Conservation (phyloP, 192 early-diverging fungal species). For the Coemansia sp. region DNA sequence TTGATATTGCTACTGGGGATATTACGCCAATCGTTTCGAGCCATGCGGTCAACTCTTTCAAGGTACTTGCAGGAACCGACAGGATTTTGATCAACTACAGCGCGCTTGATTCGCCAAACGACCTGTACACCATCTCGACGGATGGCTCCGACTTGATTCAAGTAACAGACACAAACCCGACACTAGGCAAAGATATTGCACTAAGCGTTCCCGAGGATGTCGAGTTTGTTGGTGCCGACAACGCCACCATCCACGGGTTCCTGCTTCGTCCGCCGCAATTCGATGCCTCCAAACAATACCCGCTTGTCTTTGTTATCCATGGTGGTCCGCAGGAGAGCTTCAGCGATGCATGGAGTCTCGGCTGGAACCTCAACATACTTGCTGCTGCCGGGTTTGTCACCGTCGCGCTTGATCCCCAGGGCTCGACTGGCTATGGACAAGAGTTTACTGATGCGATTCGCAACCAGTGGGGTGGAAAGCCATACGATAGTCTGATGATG, state of each 20-base stretch:
- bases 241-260: constrained; percentile 50
- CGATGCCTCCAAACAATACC: constrained; percentile 60
- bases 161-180: constrained; percentile 47
- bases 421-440: constrained; percentile 82
- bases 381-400: constrained; percentile 71
- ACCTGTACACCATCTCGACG: constrained; percentile 51
- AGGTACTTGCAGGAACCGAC: constrained; percentile 33
- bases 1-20: constrained; percentile 56
- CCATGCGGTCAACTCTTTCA: constrained; percentile 53
- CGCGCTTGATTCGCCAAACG: constrained; percentile 58
- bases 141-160: constrained; percentile 33
- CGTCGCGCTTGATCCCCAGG: constrained; percentile 72
- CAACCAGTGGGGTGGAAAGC: constrained; percentile 74
- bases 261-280: constrained; percentile 53
- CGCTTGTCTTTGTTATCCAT: constrained; percentile 79
- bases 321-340: constrained; percentile 75
- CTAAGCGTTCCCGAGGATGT: constrained; percentile 64
- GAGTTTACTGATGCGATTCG: constrained; percentile 73
- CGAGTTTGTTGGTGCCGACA: constrained; percentile 61
- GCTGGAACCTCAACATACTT: constrained; percentile 78
- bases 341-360: constrained; percentile 55
- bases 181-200: constrained; percentile 33
- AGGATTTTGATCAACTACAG: constrained; percentile 55
- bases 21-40: constrained; percentile 54
- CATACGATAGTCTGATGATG: constrained; percentile 71